These are phyloP conservation scores for Penicillium flavigenum DNA, from an alignment of 495 filamentous ascomycete species.

Conservation along the genomic window DNA sequence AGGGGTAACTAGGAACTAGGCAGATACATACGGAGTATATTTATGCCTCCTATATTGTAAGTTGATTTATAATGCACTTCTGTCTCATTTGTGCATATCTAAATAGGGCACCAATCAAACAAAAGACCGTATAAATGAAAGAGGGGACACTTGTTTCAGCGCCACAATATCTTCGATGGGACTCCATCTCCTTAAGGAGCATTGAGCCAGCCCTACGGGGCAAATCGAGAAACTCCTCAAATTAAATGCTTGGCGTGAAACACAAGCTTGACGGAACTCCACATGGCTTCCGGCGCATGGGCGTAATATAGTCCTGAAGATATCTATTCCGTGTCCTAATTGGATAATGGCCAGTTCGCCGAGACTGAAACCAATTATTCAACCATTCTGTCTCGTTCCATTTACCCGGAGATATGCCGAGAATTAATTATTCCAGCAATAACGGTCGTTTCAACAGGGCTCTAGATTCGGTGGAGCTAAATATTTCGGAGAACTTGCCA, in stretches of 20 bases:
- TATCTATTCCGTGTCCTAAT: not conserved
- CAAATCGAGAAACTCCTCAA: not conserved
- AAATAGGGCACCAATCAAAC: not conserved
- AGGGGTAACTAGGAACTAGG: not conserved
- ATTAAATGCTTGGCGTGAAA: not conserved
- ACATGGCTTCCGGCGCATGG: not conserved
- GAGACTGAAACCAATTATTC: not conserved
- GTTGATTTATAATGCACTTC: not conserved
- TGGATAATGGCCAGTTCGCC: not conserved
- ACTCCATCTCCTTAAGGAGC: not conserved
- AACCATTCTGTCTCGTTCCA: not conserved
- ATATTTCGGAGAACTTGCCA: slow-evolving; percentile 6
- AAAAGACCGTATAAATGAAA: not conserved
- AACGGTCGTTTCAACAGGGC: not conserved
- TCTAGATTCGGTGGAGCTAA: not conserved
- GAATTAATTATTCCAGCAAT: not conserved
- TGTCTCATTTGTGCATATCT: not conserved
- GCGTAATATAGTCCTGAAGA: slow-evolving; percentile 2
- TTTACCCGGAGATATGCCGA: slow-evolving; percentile 10
- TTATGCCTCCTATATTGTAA: not conserved
- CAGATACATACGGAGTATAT: not conserved
- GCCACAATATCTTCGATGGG: not conserved
- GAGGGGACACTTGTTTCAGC: not conserved
- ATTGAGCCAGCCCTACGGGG: too few species aligned
- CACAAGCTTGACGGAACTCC: slow-evolving; percentile 8